Conservation (phyloP, 257 asterid species). For the Solanum ossicruentum region DNA sequence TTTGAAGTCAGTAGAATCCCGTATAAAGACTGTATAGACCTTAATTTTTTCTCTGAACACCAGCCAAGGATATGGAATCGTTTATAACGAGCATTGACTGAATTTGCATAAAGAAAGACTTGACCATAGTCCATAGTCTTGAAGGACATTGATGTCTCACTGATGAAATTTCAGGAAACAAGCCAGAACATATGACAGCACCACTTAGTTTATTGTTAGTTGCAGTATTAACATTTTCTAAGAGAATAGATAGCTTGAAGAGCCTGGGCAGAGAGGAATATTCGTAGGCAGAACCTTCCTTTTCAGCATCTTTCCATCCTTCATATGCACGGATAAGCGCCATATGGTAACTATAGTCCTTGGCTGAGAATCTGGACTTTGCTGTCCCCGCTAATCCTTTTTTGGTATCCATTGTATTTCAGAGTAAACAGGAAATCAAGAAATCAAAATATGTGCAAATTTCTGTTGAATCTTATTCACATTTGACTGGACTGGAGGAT, state of each 20-base stretch:
- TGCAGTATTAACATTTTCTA: slow-evolving; percentile 55
- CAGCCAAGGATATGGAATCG: slow-evolving; percentile 91
- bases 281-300: slow-evolving; percentile 94
- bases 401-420: background rate
- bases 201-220: slow-evolving; percentile 72
- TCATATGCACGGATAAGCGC: slow-evolving; percentile 99
- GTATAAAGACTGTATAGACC: slow-evolving; percentile 86
- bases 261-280: slow-evolving; percentile 91
- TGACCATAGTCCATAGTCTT: slow-evolving; percentile 98
- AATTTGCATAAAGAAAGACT: slow-evolving; percentile 84
- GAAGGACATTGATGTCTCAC: slow-evolving; percentile 90
- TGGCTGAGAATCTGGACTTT: slow-evolving; percentile 92
- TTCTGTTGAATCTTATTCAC: slow-evolving; percentile 85
- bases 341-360: slow-evolving; percentile 99
- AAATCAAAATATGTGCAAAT: slow-evolving; percentile 89
- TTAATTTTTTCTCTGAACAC: slow-evolving; percentile 96
- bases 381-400: slow-evolving; percentile 65
- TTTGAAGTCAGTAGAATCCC: slow-evolving; percentile 62
- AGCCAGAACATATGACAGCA: slow-evolving; percentile 93
- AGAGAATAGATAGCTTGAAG: slow-evolving; percentile 96
- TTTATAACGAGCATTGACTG: slow-evolving; percentile 95
- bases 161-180: slow-evolving; percentile 90
- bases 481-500: slow-evolving; percentile 90
- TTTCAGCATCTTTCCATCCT: slow-evolving; percentile 99
- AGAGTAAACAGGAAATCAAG: slow-evolving; percentile 57